Base-by-base conservation (phyloP, 805 yeast species). In the Ogataea glucozyma region DNA sequence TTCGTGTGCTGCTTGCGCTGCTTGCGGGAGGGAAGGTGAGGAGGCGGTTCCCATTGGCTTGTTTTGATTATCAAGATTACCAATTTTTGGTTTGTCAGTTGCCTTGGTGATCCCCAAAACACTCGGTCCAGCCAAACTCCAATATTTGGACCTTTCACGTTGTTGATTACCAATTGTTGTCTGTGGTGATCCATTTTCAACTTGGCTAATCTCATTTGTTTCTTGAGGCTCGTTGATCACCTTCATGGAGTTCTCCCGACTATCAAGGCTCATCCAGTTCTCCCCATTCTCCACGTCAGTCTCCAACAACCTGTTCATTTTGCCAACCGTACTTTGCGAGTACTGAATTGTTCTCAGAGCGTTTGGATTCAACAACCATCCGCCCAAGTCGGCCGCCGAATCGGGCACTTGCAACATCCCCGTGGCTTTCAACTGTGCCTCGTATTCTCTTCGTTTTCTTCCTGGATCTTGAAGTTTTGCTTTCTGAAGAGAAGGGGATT, bases 401-500 rank as follows among this genome's bases (percentile, higher is more conserved):
- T 54, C 57, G 2, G 47, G 24, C 8, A 61, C 53, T 3, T 41
- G 37, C 7, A 53, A 49, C 4, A 61, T 56, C 27, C 64, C 63
- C 19, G 40, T 45, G 13, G 31, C 17, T n/a, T 43, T 42, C 20
- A 56, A 21, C 7, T 47, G 40, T 3, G 41, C 42, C 19, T 60
- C 63, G 21, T 57, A 60, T 19, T 33, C 32, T 12, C 47, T 42
- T 12, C 58, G 27, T 2, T 49, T 40, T 3, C 38, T 40, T 17
- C 62, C 65, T 12, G 43, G 48, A 18, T 36, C 36, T 16, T 34
- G 43, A 12, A 41, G 40, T 30, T 30, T 39, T 18, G 13, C 12
- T 30, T 27, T n/a, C 18, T 26, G 24, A 54, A 40, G 40, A 48
- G 24, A 7, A 22, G 9, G 9, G 9, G 10, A 7, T 22, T 22